These are phyloP conservation scores for Aspergillus vadensis DNA, from an alignment of 2,329 filamentous ascomycete genomes.

Conservation along the genomic window DNA sequence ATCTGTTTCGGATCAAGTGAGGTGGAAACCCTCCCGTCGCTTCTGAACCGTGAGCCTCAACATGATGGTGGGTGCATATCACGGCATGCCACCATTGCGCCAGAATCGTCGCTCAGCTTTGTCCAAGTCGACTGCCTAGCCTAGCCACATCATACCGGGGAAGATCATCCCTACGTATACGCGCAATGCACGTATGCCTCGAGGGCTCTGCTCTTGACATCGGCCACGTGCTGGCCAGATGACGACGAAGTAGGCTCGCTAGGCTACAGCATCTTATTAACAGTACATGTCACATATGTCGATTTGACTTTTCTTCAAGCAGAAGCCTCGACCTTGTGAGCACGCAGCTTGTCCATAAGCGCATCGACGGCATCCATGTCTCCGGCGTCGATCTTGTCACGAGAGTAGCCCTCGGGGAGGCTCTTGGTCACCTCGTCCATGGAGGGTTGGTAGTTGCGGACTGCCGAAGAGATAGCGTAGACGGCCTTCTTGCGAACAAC, in stretches of 20 bases:
- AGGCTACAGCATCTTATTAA: not conserved
- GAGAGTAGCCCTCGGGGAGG: slow-evolving; percentile 62
- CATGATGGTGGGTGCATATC: not conserved
- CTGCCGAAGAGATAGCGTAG: slow-evolving; percentile 81
- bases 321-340: slow-evolving; percentile 38
- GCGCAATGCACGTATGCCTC: not conserved
- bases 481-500: slow-evolving; percentile 82
- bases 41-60: not conserved
- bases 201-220: not conserved
- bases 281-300: not conserved
- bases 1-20: not conserved
- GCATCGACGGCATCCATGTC: slow-evolving; percentile 86
- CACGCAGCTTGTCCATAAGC: slow-evolving; percentile 68
- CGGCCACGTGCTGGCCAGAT: not conserved
- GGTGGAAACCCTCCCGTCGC: not conserved
- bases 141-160: not conserved
- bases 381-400: slow-evolving; percentile 69
- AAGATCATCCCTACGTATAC: not conserved
- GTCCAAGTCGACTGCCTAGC: not conserved
- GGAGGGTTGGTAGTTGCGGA: slow-evolving; percentile 84
- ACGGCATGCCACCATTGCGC: not conserved
- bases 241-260: not conserved
- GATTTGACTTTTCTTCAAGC: slow-evolving; percentile 23
- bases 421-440: slow-evolving; percentile 67
- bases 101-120: not conserved